Conservation (phyloP, 2,329 filamentous ascomycete genomes). For the Biscogniauxia sp. region DNA sequence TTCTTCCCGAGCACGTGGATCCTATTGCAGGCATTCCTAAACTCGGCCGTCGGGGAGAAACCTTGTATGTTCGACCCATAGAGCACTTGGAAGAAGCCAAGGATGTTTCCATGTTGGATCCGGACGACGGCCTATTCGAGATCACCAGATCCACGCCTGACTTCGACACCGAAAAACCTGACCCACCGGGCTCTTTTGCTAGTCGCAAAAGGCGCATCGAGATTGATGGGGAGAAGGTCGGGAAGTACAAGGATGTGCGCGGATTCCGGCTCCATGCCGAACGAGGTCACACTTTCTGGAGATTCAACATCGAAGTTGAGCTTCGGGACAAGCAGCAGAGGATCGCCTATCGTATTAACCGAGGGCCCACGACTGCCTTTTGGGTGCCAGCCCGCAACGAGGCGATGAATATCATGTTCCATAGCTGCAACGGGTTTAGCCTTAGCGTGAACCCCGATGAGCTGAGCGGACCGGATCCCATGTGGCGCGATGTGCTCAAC, state of each 20-base stretch:
- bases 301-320: slow-evolving; percentile 93
- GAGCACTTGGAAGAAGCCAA: slow-evolving; percentile 75
- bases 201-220: slow-evolving; percentile 51
- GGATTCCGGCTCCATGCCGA: slow-evolving; percentile 82
- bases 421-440: slow-evolving; percentile 97
- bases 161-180: slow-evolving; percentile 42
- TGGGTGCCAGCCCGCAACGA: slow-evolving; percentile 86
- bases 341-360: slow-evolving; percentile 93
- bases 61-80: slow-evolving; percentile 85
- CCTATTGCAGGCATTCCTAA: slow-evolving; percentile 86
- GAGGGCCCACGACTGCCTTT: slow-evolving; percentile 82
- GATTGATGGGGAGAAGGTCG: slow-evolving; percentile 75
- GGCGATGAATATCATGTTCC: slow-evolving; percentile 98
- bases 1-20: slow-evolving; percentile 82
- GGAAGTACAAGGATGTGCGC: slow-evolving; percentile 78
- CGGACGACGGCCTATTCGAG: slow-evolving; percentile 81
- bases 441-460: slow-evolving; percentile 71
- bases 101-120: slow-evolving; percentile 77
- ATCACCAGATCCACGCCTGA: slow-evolving; percentile 55
- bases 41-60: slow-evolving; percentile 78
- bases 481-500: slow-evolving; percentile 96
- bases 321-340: slow-evolving; percentile 74
- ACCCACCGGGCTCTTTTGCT: slow-evolving; percentile 53
- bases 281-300: slow-evolving; percentile 90
- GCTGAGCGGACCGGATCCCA: slow-evolving; percentile 87